phyloP scores from a whole-genome alignment of 2,329 filamentous ascomycete species.

The Lecanicillium sp. region DNA sequence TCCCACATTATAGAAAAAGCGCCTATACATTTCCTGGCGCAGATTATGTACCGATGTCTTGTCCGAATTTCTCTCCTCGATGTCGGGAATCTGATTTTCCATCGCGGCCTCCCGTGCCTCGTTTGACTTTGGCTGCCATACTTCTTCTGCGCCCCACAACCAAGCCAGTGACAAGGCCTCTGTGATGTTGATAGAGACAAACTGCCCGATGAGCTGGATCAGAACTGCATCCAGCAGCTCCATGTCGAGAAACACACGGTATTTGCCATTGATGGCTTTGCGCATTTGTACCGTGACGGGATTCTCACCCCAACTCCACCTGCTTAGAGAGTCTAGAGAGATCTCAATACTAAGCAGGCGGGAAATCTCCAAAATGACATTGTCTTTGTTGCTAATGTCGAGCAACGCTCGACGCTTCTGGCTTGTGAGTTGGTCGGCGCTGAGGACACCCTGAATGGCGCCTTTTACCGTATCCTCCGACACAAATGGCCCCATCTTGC shows the following conservation, averaged over 20 bases:
- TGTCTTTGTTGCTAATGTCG: slow-evolving; percentile 5
- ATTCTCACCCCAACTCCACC: slow-evolving; percentile 29
- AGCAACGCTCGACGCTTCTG: slow-evolving; percentile 8
- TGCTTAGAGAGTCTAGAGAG: slow-evolving; percentile 18
- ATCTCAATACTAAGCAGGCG: slow-evolving; percentile 38
- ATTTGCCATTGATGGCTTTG: slow-evolving; percentile 34
- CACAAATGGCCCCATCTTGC: background rate
- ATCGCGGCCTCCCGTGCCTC: slow-evolving; percentile 1
- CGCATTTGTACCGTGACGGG: slow-evolving; percentile 28
- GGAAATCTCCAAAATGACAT: slow-evolving; percentile 30
- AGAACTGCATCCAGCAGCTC: slow-evolving; percentile 37
- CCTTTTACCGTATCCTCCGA: slow-evolving; percentile 1
- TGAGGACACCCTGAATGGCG: slow-evolving; percentile 6
- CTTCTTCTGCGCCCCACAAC: background rate
- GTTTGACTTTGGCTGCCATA: slow-evolving; percentile 3
- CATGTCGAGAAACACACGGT: slow-evolving; percentile 47
- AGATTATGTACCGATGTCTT: background rate
- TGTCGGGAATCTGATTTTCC: background rate
- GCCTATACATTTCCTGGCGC: slow-evolving; percentile 1
- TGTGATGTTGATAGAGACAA: slow-evolving; percentile 4
- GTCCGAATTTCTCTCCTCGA: background rate
- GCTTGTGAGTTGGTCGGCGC: slow-evolving; percentile 6
- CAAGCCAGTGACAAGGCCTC: background rate
- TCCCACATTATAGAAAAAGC: slow-evolving; percentile 16
- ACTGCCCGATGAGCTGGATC: slow-evolving; percentile 29